These are phyloP conservation scores for Veloboletus limbatus DNA, from an alignment of 1,284 basidiomycete genomes.

Conservation along the genomic window DNA sequence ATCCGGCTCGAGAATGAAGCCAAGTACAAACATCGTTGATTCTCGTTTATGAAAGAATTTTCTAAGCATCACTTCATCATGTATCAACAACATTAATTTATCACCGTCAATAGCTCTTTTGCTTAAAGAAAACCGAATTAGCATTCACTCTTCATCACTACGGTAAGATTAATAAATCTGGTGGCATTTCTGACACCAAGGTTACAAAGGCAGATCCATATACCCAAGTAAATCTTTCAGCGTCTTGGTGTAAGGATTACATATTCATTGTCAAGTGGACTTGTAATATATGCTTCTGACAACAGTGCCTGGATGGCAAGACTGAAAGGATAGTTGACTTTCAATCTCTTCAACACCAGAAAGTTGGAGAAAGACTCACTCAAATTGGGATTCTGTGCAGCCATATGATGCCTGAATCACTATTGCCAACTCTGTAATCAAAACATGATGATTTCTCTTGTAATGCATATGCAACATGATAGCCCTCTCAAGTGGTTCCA, in stretches of 20 bases:
- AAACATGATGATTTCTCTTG: constrained; percentile 5
- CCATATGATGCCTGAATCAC: constrained; percentile 9
- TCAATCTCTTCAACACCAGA: background rate
- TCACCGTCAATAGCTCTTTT: background rate
- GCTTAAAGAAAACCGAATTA: background rate
- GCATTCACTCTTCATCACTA: background rate
- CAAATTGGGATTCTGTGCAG: constrained; percentile 25
- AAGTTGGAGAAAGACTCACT: constrained; percentile 14
- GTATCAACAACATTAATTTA: constrained; percentile 10
- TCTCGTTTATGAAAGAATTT: constrained; percentile 5
- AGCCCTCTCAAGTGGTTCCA: constrained; percentile 18
- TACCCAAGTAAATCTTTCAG: constrained; percentile 3
- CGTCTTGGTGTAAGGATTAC: constrained; percentile 32
- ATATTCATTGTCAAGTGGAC: constrained; percentile 29
- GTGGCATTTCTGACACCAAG: background rate
- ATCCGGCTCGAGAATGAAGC: constrained; percentile 77
- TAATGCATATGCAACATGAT: constrained; percentile 23
- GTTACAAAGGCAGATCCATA: background rate
- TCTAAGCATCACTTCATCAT: constrained; percentile 23
- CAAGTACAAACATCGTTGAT: constrained; percentile 80
- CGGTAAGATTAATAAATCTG: background rate
- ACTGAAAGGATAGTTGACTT: constrained; percentile 6
- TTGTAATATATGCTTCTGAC: constrained; percentile 33
- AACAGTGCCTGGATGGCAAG: constrained; percentile 21
- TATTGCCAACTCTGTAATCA: constrained; percentile 15